Base-by-base conservation (phyloP, 805 yeast species). In the Nakazawaea laoshanensis region DNA sequence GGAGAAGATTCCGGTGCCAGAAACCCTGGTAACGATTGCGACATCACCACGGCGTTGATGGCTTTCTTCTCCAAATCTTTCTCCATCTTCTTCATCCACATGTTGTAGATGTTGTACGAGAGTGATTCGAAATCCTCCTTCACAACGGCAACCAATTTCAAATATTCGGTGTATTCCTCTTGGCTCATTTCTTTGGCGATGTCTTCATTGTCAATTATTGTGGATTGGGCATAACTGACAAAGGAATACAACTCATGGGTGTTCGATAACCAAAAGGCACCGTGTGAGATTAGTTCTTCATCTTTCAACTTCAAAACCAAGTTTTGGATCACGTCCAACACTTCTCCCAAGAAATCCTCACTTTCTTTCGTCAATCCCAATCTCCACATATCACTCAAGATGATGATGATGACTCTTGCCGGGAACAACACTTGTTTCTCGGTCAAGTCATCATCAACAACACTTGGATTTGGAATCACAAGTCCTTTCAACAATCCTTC, bases 301-400 rank as follows among this genome's bases (percentile, higher is more conserved):
- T 89, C 95, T 45, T 79, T 80, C 50, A 81, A 66, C n/a, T 67
- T 59, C 32, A 82, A 70, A 12, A 89, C 95, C 40, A 83, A 77
- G 32, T 73, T 75, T 62, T 89, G 97, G 45, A 92, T 86, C 2
- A 83, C 81, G 19, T 84, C 74, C 52, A 89, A 68, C 3, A 87
- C 94, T 52, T 82, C 88, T 29, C 96, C 96, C 41, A 92, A 63
- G 52, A 92, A 83, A 36, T 76, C 77, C 62, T 92, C 97, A 51
- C 89, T 77, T 56, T 89, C 96, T 44, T 81, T 76, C 11, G 96
- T 86, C 48, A 87, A 70, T 2, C 97, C 97, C 30, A 89, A 67
- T 59, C 97, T 74, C 98, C 98, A 92, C 97, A 92, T 87, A 56
- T 92, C 98, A 48, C 94, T 79, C 42, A 89, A 65, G 21, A 89